Evolutionary conservation across 108 stramenopile genomes (phyloP).

Genomic region (Nannochloropsis gaditana): DNA sequence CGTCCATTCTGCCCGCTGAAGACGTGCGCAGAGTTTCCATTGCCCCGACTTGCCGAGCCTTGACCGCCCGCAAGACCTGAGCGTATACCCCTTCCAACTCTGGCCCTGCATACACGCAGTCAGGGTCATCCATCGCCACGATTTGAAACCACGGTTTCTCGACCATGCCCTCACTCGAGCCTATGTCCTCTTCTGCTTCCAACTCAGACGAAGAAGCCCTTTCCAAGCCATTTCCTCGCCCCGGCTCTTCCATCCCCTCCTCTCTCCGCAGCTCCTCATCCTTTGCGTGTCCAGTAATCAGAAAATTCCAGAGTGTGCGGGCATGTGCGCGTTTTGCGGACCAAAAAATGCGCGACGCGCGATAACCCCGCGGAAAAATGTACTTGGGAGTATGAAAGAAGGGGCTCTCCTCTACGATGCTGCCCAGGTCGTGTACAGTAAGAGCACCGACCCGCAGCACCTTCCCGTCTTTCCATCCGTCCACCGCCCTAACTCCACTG

Average conservation of each 20-base stretch:
- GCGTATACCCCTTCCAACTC: conserved; percentile 5
- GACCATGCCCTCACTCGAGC: neutral
- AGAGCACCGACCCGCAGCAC: neutral
- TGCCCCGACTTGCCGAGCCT: neutral
- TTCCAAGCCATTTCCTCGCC: neutral
- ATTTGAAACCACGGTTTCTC: neutral
- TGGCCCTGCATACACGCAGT: neutral
- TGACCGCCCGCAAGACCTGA: neutral
- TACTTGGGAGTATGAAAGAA: neutral
- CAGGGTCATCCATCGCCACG: neutral
- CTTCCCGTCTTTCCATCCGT: neutral
- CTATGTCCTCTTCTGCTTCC: neutral
- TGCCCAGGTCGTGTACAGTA: neutral
- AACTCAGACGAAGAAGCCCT: neutral
- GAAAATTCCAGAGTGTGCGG: neutral
- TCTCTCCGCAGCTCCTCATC: neutral
- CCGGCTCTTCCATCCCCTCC: neutral
- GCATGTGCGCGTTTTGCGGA: neutral
- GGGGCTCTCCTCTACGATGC: neutral
- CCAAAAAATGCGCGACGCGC: neutral
- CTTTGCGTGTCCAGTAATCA: neutral
- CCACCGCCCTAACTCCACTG: neutral
- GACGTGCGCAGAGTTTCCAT: neutral
- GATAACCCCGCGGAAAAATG: conserved; percentile 15
- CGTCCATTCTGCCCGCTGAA: no score